Evolutionary conservation across 139 green algal species (phyloP).

Genomic region (Chlamydomonas eustigma): DNA sequence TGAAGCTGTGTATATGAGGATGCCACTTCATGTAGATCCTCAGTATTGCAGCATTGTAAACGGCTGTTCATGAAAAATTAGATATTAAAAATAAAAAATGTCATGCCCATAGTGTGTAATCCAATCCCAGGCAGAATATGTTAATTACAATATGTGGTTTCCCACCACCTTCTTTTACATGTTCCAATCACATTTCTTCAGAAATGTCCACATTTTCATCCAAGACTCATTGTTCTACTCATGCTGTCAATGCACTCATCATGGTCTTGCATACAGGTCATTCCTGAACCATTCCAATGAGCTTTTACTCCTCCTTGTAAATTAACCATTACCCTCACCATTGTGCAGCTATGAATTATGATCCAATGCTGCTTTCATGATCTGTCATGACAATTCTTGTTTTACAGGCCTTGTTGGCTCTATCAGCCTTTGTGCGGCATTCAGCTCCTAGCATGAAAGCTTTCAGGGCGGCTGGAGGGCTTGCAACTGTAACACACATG

Average conservation of each 20-base stretch:
- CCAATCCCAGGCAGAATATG: too few relatives aligned
- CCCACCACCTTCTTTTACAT: too few relatives aligned
- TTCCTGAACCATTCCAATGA: neutral
- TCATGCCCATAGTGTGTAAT: too few relatives aligned
- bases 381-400: neutral
- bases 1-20: too few relatives aligned
- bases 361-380: neutral
- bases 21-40: neutral
- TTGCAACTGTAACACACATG: neutral
- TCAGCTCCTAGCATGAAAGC: constrained; percentile 37
- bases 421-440: constrained; percentile 56
- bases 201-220: too few relatives aligned
- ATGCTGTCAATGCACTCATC: neutral
- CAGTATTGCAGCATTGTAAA: too few relatives aligned
- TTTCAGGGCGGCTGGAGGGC: constrained; percentile 35
- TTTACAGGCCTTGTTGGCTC: constrained; percentile 48
- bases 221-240: too few relatives aligned
- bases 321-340: neutral
- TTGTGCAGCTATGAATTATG: neutral
- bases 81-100: too few relatives aligned
- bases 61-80: too few relatives aligned
- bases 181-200: too few relatives aligned
- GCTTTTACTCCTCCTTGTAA: neutral
- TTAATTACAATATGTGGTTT: too few relatives aligned
- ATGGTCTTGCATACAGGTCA: neutral